Evolutionary conservation across 2,329 filamentous ascomycete genomes (phyloP).

Genomic region (Pseudomassariella vexata): DNA sequence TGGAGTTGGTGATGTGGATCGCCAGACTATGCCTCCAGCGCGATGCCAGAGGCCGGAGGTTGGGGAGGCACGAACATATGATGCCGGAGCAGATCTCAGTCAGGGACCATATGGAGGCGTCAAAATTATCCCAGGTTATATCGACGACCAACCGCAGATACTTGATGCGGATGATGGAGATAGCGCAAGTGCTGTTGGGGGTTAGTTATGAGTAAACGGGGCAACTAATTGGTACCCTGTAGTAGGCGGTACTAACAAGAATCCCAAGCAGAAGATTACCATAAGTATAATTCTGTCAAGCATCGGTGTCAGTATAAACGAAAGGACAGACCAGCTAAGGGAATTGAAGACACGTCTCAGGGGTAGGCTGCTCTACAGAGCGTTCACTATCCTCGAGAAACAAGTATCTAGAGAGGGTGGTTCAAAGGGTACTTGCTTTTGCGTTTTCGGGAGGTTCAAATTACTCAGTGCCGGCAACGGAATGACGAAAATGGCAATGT

Average conservation of each 20-base stretch:
- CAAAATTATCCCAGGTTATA: constrained; percentile 31
- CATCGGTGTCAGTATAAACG: no score
- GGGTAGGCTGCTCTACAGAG: no score
- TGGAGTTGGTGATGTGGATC: no score
- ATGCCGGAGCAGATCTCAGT: constrained; percentile 7
- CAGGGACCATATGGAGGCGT: constrained; percentile 7
- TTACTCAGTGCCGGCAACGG: constrained; percentile 27
- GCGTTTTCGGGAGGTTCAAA: constrained; percentile 25
- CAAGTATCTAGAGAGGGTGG: no score
- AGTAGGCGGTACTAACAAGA: constrained; percentile 25
- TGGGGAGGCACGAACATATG: constrained; percentile 4
- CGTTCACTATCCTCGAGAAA: no score
- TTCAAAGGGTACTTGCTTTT: constrained; percentile 17
- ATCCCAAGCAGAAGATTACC: constrained; percentile 31
- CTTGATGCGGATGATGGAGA: constrained; percentile 31
- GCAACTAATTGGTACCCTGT: background rate
- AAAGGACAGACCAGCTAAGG: no score
- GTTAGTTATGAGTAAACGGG: background rate
- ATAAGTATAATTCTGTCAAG: constrained; percentile 20
- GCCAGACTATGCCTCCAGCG: no score
- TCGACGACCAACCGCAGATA: constrained; percentile 27
- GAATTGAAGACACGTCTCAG: no score
- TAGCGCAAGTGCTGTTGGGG: constrained; percentile 29
- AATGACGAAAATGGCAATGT: constrained; percentile 28
- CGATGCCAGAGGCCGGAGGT: constrained; percentile 2